Conservation (phyloP, 345 rosid genomes). For the Bruguiera sexangula region DNA sequence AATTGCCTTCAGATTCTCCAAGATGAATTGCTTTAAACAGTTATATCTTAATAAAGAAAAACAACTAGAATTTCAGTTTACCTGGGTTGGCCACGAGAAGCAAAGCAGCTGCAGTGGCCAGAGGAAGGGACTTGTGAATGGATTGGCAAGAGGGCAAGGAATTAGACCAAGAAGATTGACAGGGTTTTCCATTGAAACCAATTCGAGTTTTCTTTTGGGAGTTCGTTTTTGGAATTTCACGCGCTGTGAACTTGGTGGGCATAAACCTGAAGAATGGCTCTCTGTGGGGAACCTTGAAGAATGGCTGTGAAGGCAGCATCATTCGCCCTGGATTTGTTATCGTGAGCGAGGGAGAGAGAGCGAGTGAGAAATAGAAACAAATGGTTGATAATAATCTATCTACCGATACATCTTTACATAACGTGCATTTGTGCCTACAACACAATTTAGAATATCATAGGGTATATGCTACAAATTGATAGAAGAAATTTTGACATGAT, state of each 20-base stretch:
- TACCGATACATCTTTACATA: neutral
- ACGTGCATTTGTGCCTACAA: too few species aligned
- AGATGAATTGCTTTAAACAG: neutral
- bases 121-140: conserved; percentile 46
- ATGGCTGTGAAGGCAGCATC: conserved; percentile 25
- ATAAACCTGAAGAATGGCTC: conserved; percentile 16
- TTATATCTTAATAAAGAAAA: neutral
- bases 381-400: conserved; percentile 27
- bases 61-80: conserved; percentile 5
- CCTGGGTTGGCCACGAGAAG: conserved; percentile 70
- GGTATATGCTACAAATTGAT: too few species aligned
- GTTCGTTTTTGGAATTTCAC: conserved; percentile 27
- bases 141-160: conserved; percentile 18
- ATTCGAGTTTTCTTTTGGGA: conserved; percentile 14
- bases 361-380: conserved; percentile 1
- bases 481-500: too few species aligned
- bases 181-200: conserved; percentile 6
- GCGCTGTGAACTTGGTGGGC: conserved; percentile 21
- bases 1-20: neutral
- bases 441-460: too few species aligned
- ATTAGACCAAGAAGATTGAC: neutral
- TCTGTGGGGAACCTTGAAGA: conserved; percentile 24
- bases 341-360: neutral
- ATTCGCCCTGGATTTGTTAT: neutral
- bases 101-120: conserved; percentile 66